Evolutionary conservation across 2,329 filamentous ascomycete genomes (phyloP).

Genomic region (Ilyonectria destructans): DNA sequence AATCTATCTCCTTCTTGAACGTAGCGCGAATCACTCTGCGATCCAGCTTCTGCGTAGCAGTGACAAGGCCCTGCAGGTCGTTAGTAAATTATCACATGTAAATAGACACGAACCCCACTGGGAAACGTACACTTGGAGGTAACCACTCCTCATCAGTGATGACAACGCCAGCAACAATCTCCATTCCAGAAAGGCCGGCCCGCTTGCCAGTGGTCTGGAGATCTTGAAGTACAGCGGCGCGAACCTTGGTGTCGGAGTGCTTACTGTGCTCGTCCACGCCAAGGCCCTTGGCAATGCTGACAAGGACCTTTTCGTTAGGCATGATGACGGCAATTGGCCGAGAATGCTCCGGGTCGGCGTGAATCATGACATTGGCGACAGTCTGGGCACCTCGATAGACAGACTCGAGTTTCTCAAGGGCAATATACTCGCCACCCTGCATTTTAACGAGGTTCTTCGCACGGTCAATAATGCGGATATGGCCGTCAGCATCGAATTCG

Average conservation of each 20-base stretch:
- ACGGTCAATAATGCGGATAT: slow-evolving; percentile 90
- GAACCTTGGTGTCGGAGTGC: slow-evolving; percentile 76
- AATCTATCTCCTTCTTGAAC: slow-evolving; percentile 66
- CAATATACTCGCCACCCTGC: slow-evolving; percentile 94
- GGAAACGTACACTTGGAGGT: slow-evolving; percentile 79
- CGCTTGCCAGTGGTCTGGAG: slow-evolving; percentile 75
- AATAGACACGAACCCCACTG: slow-evolving; percentile 39
- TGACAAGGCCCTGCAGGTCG: slow-evolving; percentile 67
- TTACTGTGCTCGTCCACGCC: slow-evolving; percentile 79
- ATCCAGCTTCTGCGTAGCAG: slow-evolving; percentile 74
- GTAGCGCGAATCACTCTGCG: slow-evolving; percentile 64
- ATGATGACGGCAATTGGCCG: slow-evolving; percentile 88
- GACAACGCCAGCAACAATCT: slow-evolving; percentile 83
- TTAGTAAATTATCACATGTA: slow-evolving; percentile 28
- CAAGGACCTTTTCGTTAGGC: slow-evolving; percentile 74
- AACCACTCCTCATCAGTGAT: slow-evolving; percentile 91
- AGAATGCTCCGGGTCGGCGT: slow-evolving; percentile 81
- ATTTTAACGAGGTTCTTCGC: slow-evolving; percentile 99
- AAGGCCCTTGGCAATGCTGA: slow-evolving; percentile 69
- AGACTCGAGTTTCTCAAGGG: slow-evolving; percentile 95
- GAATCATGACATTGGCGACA: slow-evolving; percentile 89
- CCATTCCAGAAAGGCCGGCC: slow-evolving; percentile 78
- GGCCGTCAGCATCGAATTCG: slow-evolving; percentile 85
- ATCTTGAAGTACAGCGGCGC: slow-evolving; percentile 74
- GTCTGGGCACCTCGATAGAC: slow-evolving; percentile 85